These are phyloP conservation scores for Ustilago crameri DNA, from an alignment of 1,284 basidiomycete genomes.

Conservation along the genomic window DNA sequence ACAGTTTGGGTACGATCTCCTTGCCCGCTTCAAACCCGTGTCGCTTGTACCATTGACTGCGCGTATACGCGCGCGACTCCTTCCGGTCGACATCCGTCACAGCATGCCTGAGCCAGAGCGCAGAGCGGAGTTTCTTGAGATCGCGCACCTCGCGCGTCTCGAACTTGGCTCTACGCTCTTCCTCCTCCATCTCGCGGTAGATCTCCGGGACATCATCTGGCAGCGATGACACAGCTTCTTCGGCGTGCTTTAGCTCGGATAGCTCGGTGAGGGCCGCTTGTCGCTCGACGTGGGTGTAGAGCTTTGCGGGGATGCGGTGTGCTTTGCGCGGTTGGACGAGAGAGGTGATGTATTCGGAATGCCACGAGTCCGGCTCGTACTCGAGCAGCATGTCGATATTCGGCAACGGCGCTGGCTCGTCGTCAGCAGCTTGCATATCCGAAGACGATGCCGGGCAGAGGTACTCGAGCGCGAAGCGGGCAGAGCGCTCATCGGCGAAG, in stretches of 20 bases:
- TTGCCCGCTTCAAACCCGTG: slow-evolving; percentile 64
- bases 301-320: slow-evolving; percentile 50
- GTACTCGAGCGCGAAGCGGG: slow-evolving; percentile 56
- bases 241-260: slow-evolving; percentile 4
- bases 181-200: slow-evolving; percentile 64
- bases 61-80: slow-evolving; percentile 42
- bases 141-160: slow-evolving; percentile 30
- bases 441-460: slow-evolving; percentile 36
- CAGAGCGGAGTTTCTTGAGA: slow-evolving; percentile 38
- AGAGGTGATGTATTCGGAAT: slow-evolving; percentile 31
- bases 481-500: slow-evolving; percentile 53
- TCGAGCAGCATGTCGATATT: slow-evolving; percentile 37
- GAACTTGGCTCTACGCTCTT: slow-evolving; percentile 31
- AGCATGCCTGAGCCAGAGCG: slow-evolving; percentile 58
- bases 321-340: slow-evolving; percentile 52
- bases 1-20: slow-evolving; percentile 62
- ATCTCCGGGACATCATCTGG: slow-evolving; percentile 63
- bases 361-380: slow-evolving; percentile 41
- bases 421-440: slow-evolving; percentile 11
- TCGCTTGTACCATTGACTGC: slow-evolving; percentile 62
- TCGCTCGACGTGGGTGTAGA: slow-evolving; percentile 60
- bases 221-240: slow-evolving; percentile 23
- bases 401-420: slow-evolving; percentile 16
- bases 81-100: slow-evolving; percentile 59
- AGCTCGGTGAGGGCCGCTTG: slow-evolving; percentile 35